These are phyloP conservation scores for Solanum chiquidenum DNA, from an alignment of 257 asterid species.

Conservation along the genomic window DNA sequence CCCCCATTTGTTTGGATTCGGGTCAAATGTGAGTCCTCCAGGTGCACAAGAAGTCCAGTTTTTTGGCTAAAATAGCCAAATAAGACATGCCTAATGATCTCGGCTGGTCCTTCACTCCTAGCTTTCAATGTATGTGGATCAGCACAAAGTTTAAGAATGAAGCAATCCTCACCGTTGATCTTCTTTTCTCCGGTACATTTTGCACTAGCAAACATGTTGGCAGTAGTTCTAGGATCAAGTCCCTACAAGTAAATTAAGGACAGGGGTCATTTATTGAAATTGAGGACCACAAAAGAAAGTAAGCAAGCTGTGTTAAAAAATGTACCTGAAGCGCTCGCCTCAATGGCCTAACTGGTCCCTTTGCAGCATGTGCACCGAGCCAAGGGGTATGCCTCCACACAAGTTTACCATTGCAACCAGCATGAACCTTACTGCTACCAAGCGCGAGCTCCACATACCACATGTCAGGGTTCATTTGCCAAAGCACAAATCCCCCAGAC, in stretches of 20 bases:
- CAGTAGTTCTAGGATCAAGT: conserved; percentile 66
- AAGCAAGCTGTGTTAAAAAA: background rate
- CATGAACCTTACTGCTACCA: conserved; percentile 72
- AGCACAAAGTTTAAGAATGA: conserved; percentile 50
- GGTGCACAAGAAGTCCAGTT: conserved; percentile 69
- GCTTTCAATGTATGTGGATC: conserved; percentile 63
- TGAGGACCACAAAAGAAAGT: background rate
- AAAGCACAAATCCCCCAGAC: conserved; percentile 64
- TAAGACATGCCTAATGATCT: conserved; percentile 56
- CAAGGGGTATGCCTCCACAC: conserved; percentile 91
- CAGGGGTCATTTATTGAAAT: background rate
- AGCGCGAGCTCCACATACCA: conserved; percentile 84
- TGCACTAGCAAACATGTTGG: conserved; percentile 57
- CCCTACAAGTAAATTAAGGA: conserved; percentile 29
- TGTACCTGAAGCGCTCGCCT: conserved; percentile 73
- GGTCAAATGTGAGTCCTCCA: conserved; percentile 72
- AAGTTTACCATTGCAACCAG: conserved; percentile 74
- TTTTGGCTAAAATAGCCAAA: conserved; percentile 79
- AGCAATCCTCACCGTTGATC: conserved; percentile 67
- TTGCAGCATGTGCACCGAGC: conserved; percentile 88
- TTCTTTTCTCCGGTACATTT: conserved; percentile 63
- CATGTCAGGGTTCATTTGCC: conserved; percentile 84
- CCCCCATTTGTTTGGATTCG: conserved; percentile 59
- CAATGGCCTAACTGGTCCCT: conserved; percentile 74
- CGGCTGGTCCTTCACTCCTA: conserved; percentile 73